Evolutionary conservation across 2,329 filamentous ascomycete genomes (phyloP).

Genomic region (Sporothrix schenckii): DNA sequence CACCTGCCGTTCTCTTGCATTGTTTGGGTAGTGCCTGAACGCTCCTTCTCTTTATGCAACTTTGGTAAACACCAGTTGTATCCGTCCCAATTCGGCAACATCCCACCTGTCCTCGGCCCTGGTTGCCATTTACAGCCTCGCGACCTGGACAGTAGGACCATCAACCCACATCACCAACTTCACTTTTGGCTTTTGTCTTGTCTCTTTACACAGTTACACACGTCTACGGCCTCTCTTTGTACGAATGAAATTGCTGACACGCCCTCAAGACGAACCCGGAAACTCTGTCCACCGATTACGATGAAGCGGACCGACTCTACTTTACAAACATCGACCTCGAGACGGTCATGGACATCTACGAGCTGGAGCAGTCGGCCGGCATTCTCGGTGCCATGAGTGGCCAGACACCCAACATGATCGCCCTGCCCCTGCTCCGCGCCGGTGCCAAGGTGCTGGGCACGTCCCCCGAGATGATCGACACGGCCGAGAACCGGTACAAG

Average conservation of each 20-base stretch:
- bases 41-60: slow-evolving; percentile 4
- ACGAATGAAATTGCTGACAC: slow-evolving; percentile 29
- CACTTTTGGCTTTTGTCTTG: too few species aligned
- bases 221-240: not conserved
- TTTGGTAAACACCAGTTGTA: not conserved
- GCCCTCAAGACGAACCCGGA: slow-evolving; percentile 72
- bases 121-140: not conserved
- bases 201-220: too few species aligned
- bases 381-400: slow-evolving; percentile 96
- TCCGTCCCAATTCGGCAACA: not conserved
- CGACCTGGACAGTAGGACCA: not conserved
- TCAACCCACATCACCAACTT: slow-evolving; percentile 1
- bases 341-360: slow-evolving; percentile 89
- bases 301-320: slow-evolving; percentile 91
- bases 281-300: slow-evolving; percentile 87
- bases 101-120: not conserved
- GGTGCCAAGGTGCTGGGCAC: slow-evolving; percentile 94
- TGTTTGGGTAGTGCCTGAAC: not conserved
- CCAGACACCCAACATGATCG: slow-evolving; percentile 97
- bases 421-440: slow-evolving; percentile 80
- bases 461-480: slow-evolving; percentile 98
- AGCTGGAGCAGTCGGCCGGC: slow-evolving; percentile 78
- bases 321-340: slow-evolving; percentile 95
- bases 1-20: not conserved
- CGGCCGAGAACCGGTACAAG: slow-evolving; percentile 96